Percentiles rank a stretch among this genome's conserved stretches.
Conservation (phyloP, 345 rosid species). For the Populus pruinosa region DNA sequence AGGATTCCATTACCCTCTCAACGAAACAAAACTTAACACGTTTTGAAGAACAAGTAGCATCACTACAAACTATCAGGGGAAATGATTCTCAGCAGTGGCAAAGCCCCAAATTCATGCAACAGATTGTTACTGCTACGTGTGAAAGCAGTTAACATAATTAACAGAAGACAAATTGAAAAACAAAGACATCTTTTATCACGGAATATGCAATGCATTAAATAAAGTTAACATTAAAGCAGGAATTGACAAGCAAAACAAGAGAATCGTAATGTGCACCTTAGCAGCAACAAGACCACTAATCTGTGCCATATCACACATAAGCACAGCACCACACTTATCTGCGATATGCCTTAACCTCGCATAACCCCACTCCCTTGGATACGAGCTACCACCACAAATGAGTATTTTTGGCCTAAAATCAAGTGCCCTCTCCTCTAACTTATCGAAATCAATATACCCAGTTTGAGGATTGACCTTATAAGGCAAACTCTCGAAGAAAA, state of each 20-base stretch:
- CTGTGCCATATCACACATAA: constrained; percentile 99
- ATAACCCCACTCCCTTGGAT: constrained; percentile 96
- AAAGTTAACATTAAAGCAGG: constrained; percentile 4
- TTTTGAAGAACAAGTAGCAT: neutral
- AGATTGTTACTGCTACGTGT: neutral
- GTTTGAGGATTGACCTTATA: constrained; percentile 83
- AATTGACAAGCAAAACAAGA: constrained; percentile 46
- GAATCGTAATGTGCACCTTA: constrained; percentile 75
- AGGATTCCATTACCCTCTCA: neutral
- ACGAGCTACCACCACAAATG: constrained; percentile 95
- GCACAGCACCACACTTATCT: constrained; percentile 82
- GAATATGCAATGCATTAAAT: neutral
- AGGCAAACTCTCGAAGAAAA: constrained; percentile 86
- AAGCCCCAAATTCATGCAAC: neutral
- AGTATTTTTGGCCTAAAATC: constrained; percentile 92
- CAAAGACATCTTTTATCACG: neutral
- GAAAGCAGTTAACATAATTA: neutral
- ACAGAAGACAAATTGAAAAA: neutral
- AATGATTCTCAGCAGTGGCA: neutral
- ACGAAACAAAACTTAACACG: neutral
- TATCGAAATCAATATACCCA: constrained; percentile 83
- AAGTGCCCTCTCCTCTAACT: constrained; percentile 85
- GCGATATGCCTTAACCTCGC: constrained; percentile 80
- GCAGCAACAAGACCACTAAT: constrained; percentile 90
- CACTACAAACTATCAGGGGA: neutral